Evolutionary conservation across 2,329 filamentous ascomycete genomes (phyloP).

Genomic region (Aspergillus neotritici): DNA sequence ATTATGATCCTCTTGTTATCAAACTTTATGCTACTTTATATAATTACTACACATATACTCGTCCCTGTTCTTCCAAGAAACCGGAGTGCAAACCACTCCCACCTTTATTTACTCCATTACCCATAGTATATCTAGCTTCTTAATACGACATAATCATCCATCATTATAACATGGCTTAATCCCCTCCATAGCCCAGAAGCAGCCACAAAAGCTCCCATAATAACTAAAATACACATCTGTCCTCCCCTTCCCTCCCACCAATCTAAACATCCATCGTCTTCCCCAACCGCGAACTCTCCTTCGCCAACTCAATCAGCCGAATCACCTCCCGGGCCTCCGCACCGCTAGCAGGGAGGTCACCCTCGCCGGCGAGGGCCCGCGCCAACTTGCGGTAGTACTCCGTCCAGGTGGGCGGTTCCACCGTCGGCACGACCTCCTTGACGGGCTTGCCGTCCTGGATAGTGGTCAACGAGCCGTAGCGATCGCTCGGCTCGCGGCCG

Average conservation of each 20-base stretch:
- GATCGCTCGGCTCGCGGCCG: constrained; percentile 56
- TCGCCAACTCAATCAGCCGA: constrained; percentile 52
- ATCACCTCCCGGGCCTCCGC: constrained; percentile 51
- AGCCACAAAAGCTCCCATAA: neutral
- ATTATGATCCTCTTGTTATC: too few species aligned
- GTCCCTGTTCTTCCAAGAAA: too few species aligned
- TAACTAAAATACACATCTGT: constrained; percentile 6
- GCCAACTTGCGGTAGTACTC: constrained; percentile 59
- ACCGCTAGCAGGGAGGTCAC: constrained; percentile 50
- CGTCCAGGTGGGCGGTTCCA: constrained; percentile 62
- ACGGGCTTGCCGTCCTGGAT: constrained; percentile 49
- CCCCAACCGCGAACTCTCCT: constrained; percentile 49
- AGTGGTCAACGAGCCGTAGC: constrained; percentile 55
- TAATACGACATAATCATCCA: too few species aligned
- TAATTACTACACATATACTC: too few species aligned
- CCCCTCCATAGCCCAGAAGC: too few species aligned
- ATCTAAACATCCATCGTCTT: constrained; percentile 41
- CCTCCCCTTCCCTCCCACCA: neutral
- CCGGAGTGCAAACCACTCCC: too few species aligned
- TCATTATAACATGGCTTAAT: too few species aligned
- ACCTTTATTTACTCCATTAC: too few species aligned
- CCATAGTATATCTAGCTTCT: too few species aligned
- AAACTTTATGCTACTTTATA: too few species aligned
- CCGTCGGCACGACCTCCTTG: constrained; percentile 50
- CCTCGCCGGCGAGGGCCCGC: constrained; percentile 49